Conservation (phyloP, 306 rosid genomes). For the Dryas octopetala region DNA sequence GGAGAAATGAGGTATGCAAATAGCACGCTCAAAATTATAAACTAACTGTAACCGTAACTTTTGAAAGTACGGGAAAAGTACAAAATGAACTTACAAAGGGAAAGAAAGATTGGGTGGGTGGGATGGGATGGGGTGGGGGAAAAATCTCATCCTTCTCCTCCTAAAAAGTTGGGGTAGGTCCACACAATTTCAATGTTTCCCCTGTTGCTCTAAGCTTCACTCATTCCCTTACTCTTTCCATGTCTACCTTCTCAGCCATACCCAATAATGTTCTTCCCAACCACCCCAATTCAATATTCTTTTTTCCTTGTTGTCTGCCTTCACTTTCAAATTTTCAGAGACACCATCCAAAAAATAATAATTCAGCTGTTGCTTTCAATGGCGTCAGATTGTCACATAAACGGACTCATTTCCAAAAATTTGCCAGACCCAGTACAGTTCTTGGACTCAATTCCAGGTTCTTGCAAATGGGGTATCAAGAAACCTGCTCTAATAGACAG, state of each 20-base stretch:
- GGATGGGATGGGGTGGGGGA: too few relatives aligned
- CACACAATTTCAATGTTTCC: constrained; percentile 16
- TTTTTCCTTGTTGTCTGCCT: background rate
- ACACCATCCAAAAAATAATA: constrained; percentile 20
- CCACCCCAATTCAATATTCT: constrained; percentile 23
- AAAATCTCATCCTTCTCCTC: background rate
- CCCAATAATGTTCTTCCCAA: constrained; percentile 30
- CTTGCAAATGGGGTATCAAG: constrained; percentile 40
- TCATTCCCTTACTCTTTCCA: constrained; percentile 25
- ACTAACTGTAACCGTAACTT: too few relatives aligned
- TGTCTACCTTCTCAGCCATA: constrained; percentile 49
- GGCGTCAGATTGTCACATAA: constrained; percentile 14
- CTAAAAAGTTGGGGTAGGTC: background rate
- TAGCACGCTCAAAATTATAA: too few relatives aligned
- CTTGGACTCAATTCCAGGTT: constrained; percentile 29
- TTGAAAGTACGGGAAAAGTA: too few relatives aligned
- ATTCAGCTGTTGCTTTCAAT: constrained; percentile 31
- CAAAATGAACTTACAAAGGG: too few relatives aligned
- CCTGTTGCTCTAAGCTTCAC: background rate
- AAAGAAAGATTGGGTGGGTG: background rate
- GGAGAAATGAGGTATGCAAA: too few relatives aligned
- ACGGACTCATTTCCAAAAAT: constrained; percentile 15
- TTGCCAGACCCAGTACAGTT: background rate
- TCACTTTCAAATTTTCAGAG: constrained; percentile 13
- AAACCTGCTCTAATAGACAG: constrained; percentile 27